These are phyloP conservation scores for Colletotrichum plurivorum DNA, from an alignment of 2,329 filamentous ascomycete genomes.

Conservation along the genomic window DNA sequence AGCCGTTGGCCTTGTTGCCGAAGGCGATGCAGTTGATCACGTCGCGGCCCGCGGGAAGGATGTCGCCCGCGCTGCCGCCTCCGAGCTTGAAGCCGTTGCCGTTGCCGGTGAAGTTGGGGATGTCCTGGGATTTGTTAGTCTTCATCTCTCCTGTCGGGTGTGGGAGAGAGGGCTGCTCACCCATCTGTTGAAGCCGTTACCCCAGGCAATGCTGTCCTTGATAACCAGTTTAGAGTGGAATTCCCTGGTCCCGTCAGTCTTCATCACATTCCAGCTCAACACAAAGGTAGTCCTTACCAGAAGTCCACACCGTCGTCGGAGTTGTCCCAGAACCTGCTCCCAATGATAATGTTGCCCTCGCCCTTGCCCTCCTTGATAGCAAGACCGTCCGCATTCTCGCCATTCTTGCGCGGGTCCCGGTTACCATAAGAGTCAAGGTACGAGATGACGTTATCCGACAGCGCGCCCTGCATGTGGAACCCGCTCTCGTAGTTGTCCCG, in stretches of 20 bases:
- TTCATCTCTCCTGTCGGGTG: accelerated
- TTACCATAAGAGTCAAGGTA: constrained; percentile 56
- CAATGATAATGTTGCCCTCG: constrained; percentile 57
- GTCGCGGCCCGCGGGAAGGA: constrained; percentile 57
- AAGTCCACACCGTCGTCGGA: constrained; percentile 61
- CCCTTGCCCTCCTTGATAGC: constrained; percentile 60
- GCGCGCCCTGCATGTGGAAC: constrained; percentile 49
- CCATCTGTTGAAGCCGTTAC: constrained; percentile 62
- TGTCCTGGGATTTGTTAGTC: background rate
- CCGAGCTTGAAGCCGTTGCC: constrained; percentile 66
- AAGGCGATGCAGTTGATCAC: constrained; percentile 62
- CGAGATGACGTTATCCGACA: constrained; percentile 50
- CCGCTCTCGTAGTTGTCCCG: constrained; percentile 56
- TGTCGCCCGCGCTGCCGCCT: constrained; percentile 51
- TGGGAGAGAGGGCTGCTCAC: background rate
- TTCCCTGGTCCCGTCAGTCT: constrained; percentile 30
- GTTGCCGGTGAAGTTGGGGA: constrained; percentile 52
- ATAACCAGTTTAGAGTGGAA: constrained; percentile 57
- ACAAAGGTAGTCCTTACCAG: constrained; percentile 36
- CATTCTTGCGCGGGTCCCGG: constrained; percentile 60
- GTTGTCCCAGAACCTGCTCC: constrained; percentile 60
- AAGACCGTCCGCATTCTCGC: constrained; percentile 61
- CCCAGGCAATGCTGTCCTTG: constrained; percentile 60
- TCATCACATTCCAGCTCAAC: too few relatives aligned
- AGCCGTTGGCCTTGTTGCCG: constrained; percentile 58